Base-by-base conservation (phyloP, 2,329 filamentous ascomycete species). In the Fusarium sp. region DNA sequence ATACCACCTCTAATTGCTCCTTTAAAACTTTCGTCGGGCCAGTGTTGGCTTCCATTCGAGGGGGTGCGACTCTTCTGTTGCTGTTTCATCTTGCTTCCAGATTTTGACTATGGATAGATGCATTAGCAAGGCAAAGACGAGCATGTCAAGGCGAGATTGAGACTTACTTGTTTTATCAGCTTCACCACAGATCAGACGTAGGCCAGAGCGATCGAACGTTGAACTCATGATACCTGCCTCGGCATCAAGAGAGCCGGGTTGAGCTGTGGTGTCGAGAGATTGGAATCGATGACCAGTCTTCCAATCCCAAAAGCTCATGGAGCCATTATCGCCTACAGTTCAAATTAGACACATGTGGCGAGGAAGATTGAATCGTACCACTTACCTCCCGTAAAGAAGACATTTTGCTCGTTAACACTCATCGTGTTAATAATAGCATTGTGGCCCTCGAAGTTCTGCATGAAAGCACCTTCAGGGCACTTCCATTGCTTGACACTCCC, bases 401-500 rank as follows among this genome's bases (percentile, higher is more conserved):
- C 94, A 78, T 98, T 96, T 81, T 98, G 94, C 78, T 97, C 94
- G 81, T 99, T 99, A 37, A 96, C 95, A 47, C 94, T 89, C 50
- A 99, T 85, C 0, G 95, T 95, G 83, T 99, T 99, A 85, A 99
- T 96, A 81, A 99, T 97, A 68, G 94, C 90, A 79, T 98, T 98
- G 80, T 98, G 96, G 9, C 96, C 96, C 47, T 97, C 94, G 79
- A 98, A 98, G 81, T 98, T 98, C 82, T 98, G 95, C 96, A 99
- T 99, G 81, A 99, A 98, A 21, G 94, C 94, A 42, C 96, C 97
- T 81, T 98, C 95, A 3, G 97, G 97, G 76, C 95, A 98, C 82
- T 98, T 98, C 96, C 96, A 99, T 84, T 99, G 96, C 86, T 99
- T 99, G 84, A 99, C 98, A 80, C 93, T 95, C 30, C 93, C 93